Evolutionary conservation across 176 grass and related monocot genomes (phyloP).

Genomic region (Puccinellia tenuiflora): DNA sequence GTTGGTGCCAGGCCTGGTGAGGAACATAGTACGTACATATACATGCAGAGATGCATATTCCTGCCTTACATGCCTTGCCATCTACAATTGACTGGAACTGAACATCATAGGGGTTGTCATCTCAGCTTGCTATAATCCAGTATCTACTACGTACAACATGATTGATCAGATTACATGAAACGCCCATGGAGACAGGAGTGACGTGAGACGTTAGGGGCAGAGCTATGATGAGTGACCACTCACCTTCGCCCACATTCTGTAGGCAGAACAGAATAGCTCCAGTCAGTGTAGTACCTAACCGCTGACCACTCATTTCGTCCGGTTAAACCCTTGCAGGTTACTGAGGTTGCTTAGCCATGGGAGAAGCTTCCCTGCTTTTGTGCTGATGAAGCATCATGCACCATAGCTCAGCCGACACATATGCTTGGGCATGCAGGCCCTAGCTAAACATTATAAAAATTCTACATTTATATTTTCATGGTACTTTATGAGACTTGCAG

Average conservation of each 20-base stretch:
- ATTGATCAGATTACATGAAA: not conserved
- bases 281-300: slow-evolving; percentile 42
- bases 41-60: not conserved
- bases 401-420: not conserved
- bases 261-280: not conserved
- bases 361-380: slow-evolving; percentile 24
- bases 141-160: not conserved
- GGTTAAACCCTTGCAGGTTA: slow-evolving; percentile 11
- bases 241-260: slow-evolving; percentile 13
- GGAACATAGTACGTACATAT: not conserved
- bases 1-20: slow-evolving; percentile 5
- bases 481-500: not conserved
- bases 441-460: not conserved
- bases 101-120: not conserved
- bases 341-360: slow-evolving; percentile 28
- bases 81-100: not conserved
- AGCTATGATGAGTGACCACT: not conserved
- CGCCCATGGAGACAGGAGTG: not conserved
- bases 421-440: not conserved
- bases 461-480: not conserved
- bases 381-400: slow-evolving; percentile 32
- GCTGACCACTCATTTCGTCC: slow-evolving; percentile 7
- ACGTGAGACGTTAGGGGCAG: slow-evolving; percentile 1
- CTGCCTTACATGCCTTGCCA: not conserved
- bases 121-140: not conserved